Base-by-base conservation (phyloP, 805 yeast genomes). In the Lipomyces starkeyi region DNA sequence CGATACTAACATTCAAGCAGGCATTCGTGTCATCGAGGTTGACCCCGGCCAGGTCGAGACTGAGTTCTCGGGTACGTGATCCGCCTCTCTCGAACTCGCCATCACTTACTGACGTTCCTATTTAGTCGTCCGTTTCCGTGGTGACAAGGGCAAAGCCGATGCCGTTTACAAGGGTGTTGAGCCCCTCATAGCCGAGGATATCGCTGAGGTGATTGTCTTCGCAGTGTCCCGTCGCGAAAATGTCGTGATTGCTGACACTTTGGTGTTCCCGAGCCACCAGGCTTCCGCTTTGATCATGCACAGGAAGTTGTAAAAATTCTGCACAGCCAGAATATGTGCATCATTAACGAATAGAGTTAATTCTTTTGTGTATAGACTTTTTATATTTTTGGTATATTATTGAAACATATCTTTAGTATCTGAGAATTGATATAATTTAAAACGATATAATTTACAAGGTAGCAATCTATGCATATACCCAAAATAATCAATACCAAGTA, bases 241-340 rank as follows among this genome's bases (percentile, higher is more conserved):
- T 76, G 86, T 91, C 1, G 94, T 90, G 20, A 80, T 90, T 75
- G 93, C 94, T 32, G 97, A 93, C 77, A 83, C 91, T 20, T 83
- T 93, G 77, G 88, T 94, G 13, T 91, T 93, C 81, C 91, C 97
- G 20, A 85, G 88, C 58, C 88, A 90, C 81, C 98, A 93, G 64
- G 74, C 73, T 11, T 63, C 70, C 17, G 72, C 74, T 59, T 8
- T 63, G 67, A 65, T 65, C 63, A 61, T 71, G 70, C 73, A 71
- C 67, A 58, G 73, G 34, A 71, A 67, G 63, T n/a, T 49, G 61
- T 67, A 61, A 34, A 53, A 34, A 32, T 54, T 53, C 34, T 22
- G 11, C 22, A 29, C 34, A 11, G 56, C 34, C 49, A n/a, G 53
- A 43, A 27, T 52, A 25, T 54, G 32, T 8, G 43, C 34, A 52